phyloP scores from a whole-genome alignment of 345 rosid species.

The Arabis hirsuta region DNA sequence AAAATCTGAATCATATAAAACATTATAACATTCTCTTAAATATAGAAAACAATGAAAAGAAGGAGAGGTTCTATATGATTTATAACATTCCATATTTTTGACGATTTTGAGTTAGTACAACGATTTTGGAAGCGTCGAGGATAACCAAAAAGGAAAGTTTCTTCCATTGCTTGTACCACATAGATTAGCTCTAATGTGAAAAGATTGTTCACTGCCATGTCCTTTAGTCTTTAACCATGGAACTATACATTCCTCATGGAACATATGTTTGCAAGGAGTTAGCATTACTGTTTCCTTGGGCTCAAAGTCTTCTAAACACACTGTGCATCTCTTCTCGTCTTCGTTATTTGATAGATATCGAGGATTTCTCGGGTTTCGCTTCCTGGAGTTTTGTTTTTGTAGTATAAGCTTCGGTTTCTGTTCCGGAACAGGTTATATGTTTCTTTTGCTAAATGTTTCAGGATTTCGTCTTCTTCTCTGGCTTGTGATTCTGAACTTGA shows the following conservation, averaged over 20 bases:
- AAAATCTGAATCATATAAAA: no score
- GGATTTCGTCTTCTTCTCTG: conserved; percentile 43
- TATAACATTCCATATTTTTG: no score
- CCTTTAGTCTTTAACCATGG: conserved; percentile 72
- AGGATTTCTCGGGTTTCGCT: not conserved
- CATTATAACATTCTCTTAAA: no score
- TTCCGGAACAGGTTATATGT: conserved; percentile 59
- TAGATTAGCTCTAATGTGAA: conserved; percentile 45
- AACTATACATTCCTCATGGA: conserved; percentile 79
- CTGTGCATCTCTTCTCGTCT: conserved; percentile 60
- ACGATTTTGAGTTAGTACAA: not conserved
- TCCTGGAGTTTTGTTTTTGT: conserved; percentile 44
- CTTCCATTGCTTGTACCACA: conserved; percentile 56
- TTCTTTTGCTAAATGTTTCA: conserved; percentile 61
- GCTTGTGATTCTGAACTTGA: conserved; percentile 36
- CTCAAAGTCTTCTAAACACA: conserved; percentile 89
- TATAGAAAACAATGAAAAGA: no score
- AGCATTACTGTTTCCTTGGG: conserved; percentile 62
- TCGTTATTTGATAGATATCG: conserved; percentile 46
- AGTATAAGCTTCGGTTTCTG: conserved; percentile 57
- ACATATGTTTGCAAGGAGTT: conserved; percentile 91
- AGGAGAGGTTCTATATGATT: no score
- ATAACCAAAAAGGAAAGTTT: conserved; percentile 43
- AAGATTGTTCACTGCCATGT: conserved; percentile 43
- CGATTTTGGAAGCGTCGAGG: conserved; percentile 5